Conservation (phyloP, 331 rosid species). For the Arachis monticola region DNA sequence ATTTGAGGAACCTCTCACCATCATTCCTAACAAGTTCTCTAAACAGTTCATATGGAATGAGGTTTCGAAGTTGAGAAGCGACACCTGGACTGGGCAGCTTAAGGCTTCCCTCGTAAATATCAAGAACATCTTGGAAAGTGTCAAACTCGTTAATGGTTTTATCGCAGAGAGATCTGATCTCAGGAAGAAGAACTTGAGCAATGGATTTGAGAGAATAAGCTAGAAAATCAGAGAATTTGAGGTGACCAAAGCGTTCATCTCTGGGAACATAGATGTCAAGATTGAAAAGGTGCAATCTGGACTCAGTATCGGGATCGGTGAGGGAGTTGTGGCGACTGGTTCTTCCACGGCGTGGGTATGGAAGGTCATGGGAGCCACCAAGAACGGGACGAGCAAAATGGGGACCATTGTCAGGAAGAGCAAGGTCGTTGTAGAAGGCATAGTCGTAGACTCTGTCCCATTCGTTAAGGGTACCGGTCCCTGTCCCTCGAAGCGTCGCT, state of each 20-base stretch:
- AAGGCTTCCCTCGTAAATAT: slow-evolving; percentile 70
- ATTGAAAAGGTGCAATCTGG: slow-evolving; percentile 69
- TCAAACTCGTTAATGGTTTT: slow-evolving; percentile 90
- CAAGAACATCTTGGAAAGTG: slow-evolving; percentile 64
- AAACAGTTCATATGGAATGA: slow-evolving; percentile 76
- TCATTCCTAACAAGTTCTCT: slow-evolving; percentile 79
- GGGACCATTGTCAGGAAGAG: slow-evolving; percentile 66
- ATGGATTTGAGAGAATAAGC: slow-evolving; percentile 79
- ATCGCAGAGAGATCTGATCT: slow-evolving; percentile 68
- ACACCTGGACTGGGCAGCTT: slow-evolving; percentile 59
- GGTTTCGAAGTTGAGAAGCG: slow-evolving; percentile 52
- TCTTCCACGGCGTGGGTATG: slow-evolving; percentile 89
- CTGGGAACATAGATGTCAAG: slow-evolving; percentile 81
- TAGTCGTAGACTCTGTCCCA: slow-evolving; percentile 99
- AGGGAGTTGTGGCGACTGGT: slow-evolving; percentile 72
- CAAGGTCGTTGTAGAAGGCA: slow-evolving; percentile 85
- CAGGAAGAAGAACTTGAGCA: slow-evolving; percentile 72
- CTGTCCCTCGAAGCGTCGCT: slow-evolving; percentile 64
- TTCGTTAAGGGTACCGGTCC: slow-evolving; percentile 70
- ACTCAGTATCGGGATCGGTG: slow-evolving; percentile 74
- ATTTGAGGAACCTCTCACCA: slow-evolving; percentile 78
- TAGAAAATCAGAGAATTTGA: slow-evolving; percentile 84
- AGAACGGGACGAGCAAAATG: slow-evolving; percentile 64
- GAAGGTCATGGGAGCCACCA: slow-evolving; percentile 71
- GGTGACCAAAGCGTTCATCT: slow-evolving; percentile 77